Percentiles rank a stretch among this genome's conserved stretches.
phyloP scores from a whole-genome alignment of 1,284 basidiomycete species.

The Pterulicium gracile region DNA sequence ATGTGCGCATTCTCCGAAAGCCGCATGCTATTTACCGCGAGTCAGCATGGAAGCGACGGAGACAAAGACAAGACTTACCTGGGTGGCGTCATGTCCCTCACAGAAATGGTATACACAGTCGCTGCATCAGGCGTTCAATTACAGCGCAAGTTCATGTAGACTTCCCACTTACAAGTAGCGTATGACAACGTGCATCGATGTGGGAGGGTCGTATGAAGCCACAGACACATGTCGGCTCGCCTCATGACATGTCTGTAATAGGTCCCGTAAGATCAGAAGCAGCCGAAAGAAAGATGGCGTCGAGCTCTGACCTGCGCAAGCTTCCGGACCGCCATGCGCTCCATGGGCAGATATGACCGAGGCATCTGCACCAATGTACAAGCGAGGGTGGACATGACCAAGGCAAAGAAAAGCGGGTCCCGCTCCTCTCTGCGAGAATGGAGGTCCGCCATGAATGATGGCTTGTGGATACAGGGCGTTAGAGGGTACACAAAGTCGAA shows the following conservation, averaged over 20 bases:
- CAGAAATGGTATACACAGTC: conserved; percentile 79
- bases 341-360: conserved; percentile 72
- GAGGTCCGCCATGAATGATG: conserved; percentile 80
- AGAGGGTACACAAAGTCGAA: conserved; percentile 85
- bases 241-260: conserved; percentile 56
- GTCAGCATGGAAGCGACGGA: not conserved
- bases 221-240: conserved; percentile 72
- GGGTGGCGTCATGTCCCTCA: conserved; percentile 79
- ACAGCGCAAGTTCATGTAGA: conserved; percentile 9
- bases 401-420: conserved; percentile 78
- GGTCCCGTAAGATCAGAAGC: conserved; percentile 5
- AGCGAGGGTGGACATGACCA: conserved; percentile 78
- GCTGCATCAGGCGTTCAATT: conserved; percentile 26
- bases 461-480: conserved; percentile 74
- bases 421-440: conserved; percentile 66
- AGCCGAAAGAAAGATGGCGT: conserved; percentile 1
- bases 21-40: conserved; percentile 36
- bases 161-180: conserved; percentile 62
- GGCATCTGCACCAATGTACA: conserved; percentile 78
- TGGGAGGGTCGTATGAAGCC: conserved; percentile 72
- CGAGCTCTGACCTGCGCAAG: conserved; percentile 40
- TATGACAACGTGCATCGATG: conserved; percentile 70
- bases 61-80: conserved; percentile 15
- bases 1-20: conserved; percentile 74
- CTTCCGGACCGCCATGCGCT: conserved; percentile 64